Conservation (phyloP, 2,329 filamentous ascomycete genomes). For the Pezicula neosporulosa region DNA sequence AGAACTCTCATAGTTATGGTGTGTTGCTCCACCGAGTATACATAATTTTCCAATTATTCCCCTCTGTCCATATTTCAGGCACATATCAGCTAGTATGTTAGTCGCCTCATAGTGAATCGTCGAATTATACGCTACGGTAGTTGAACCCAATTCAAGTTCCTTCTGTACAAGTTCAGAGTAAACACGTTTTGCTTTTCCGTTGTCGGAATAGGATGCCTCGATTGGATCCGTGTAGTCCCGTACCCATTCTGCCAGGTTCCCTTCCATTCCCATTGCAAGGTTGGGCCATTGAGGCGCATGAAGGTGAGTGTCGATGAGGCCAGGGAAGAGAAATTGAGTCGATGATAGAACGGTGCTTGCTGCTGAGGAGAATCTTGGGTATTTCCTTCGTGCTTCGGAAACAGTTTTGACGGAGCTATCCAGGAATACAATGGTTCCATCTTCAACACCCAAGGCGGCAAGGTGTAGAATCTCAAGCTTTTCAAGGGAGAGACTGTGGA, state of each 20-base stretch:
- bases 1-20: slow-evolving; percentile 15
- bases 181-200: slow-evolving; percentile 59
- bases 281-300: slow-evolving; percentile 59
- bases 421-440: background rate
- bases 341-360: slow-evolving; percentile 1
- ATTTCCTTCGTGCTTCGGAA: background rate
- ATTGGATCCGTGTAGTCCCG: slow-evolving; percentile 60
- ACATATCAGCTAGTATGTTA: slow-evolving; percentile 80
- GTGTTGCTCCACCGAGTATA: slow-evolving; percentile 76
- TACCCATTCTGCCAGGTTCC: slow-evolving; percentile 54
- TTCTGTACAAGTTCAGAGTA: slow-evolving; percentile 75
- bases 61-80: slow-evolving; percentile 73
- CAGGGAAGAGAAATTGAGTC: slow-evolving; percentile 50
- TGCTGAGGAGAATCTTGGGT: background rate
- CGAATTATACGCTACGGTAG: slow-evolving; percentile 85
- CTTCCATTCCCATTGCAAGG: slow-evolving; percentile 22
- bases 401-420: background rate
- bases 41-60: slow-evolving; percentile 87
- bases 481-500: slow-evolving; percentile 1
- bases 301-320: slow-evolving; percentile 65
- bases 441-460: background rate
- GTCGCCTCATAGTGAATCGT: slow-evolving; percentile 82
- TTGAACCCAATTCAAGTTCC: slow-evolving; percentile 84
- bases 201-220: slow-evolving; percentile 63
- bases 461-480: background rate